These are phyloP conservation scores for Leucocoprinus leucothites DNA, from an alignment of 768 basidiomycete genomes.

Conservation along the genomic window DNA sequence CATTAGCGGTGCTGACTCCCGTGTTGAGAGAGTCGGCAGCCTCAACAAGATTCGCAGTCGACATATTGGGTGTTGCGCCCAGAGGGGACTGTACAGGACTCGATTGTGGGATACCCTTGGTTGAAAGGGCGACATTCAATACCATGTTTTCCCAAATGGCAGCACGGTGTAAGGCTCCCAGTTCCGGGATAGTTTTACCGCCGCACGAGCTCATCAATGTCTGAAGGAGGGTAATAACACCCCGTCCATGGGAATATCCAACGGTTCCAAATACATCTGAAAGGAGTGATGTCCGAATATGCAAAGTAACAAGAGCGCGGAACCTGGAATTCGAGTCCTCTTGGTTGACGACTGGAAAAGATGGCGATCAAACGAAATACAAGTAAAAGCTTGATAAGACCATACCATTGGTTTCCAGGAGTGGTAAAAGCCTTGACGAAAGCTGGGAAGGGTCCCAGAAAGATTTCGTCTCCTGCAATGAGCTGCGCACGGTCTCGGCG, in stretches of 20 bases:
- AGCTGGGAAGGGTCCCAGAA: slow-evolving; percentile 62
- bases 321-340: slow-evolving; percentile 59
- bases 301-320: slow-evolving; percentile 68
- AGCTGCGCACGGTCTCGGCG: slow-evolving; percentile 63
- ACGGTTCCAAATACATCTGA: slow-evolving; percentile 86
- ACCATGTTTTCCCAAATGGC: slow-evolving; percentile 86
- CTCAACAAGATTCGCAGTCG: slow-evolving; percentile 38
- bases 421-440: slow-evolving; percentile 59
- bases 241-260: slow-evolving; percentile 77
- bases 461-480: slow-evolving; percentile 62
- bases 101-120: slow-evolving; percentile 50
- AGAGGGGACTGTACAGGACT: slow-evolving; percentile 43
- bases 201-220: slow-evolving; percentile 65
- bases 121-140: slow-evolving; percentile 57
- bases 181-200: slow-evolving; percentile 59
- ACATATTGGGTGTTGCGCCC: slow-evolving; percentile 44
- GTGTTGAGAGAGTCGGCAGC: slow-evolving; percentile 11
- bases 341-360: slow-evolving; percentile 40
- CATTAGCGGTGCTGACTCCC: slow-evolving; percentile 25
- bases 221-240: slow-evolving; percentile 71
- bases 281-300: slow-evolving; percentile 78
- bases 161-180: slow-evolving; percentile 80
- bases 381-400: slow-evolving; percentile 15
- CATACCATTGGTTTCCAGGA: slow-evolving; percentile 55
- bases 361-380: neutral